Conservation (phyloP, 495 filamentous ascomycete species). For the Cryomyces antarcticus region DNA sequence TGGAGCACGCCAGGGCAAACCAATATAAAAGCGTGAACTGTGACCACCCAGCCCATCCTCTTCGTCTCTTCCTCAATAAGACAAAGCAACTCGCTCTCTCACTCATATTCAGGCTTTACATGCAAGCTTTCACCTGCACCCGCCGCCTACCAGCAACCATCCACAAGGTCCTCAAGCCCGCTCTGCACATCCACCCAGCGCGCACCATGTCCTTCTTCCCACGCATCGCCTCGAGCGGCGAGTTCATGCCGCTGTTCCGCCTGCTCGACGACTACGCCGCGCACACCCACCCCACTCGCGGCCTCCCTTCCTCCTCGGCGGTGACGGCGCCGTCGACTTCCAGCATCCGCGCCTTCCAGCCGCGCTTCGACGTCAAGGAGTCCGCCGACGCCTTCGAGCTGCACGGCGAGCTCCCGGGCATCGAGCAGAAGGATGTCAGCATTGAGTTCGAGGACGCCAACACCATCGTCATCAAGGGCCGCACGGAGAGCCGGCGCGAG, state of each 20-base stretch:
- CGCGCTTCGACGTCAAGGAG: constrained; percentile 70
- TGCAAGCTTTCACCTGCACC: no score
- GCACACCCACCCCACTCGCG: constrained; percentile 18
- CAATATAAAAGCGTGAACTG: no score
- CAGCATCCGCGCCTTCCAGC: constrained; percentile 32
- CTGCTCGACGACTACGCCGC: constrained; percentile 47
- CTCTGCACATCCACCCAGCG: no score
- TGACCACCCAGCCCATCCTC: no score
- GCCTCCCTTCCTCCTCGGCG: no score
- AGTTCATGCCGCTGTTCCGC: constrained; percentile 50
- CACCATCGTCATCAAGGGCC: constrained; percentile 56
- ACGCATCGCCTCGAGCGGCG: constrained; percentile 23
- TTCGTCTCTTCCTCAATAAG: no score
- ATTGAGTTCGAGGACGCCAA: constrained; percentile 72
- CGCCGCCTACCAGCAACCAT: no score
- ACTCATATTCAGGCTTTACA: no score
- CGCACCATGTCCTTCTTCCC: constrained; percentile 47
- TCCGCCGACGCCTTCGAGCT: constrained; percentile 48
- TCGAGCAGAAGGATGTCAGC: constrained; percentile 52
- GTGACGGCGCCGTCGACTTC: background rate
- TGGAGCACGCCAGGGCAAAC: no score
- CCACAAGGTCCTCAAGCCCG: no score
- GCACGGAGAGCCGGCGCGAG: constrained; percentile 27
- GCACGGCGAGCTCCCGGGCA: constrained; percentile 72
- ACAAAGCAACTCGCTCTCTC: no score